Evolutionary conservation across 805 yeast genomes (phyloP), one percentile per base, ranked within the genome.

Genomic region (Cyberlindnera galapagoensis): DNA sequence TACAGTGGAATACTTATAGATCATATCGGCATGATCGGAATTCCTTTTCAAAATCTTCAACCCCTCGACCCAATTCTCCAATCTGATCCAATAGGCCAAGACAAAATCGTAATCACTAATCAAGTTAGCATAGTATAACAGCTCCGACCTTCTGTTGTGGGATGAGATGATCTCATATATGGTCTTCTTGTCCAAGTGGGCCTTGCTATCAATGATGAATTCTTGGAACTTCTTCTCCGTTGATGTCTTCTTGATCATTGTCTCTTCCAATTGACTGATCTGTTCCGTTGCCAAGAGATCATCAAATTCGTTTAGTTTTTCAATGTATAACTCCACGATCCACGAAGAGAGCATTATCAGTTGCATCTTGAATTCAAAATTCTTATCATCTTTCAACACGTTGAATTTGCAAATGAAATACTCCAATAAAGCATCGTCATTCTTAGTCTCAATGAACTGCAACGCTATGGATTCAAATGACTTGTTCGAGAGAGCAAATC

Each of bases 21-120:
- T 69, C 7, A 74, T 50, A 0, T 58, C 51, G 0, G 67, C 59
- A 25, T 71, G 68, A 24, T 69, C 68, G 24, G 67, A 65, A 33
- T 67, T 67, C 26, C 71, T 63, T 23, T 65, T 60, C n/a, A 74
- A 46, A 0, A 76, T 69, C 32, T 71, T 71, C 31, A 85, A 54
- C 0, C 94, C 81, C 35, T 78, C 78, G 10, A 61, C 53, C 95
- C 96, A 92, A 39, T 77, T 69, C 40, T 78, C 80, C 18, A 66
- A 52, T 31, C 76, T 71, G 9, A 88, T 67, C 71, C 87, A 75
- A 54, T 80, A 76, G 6, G 75, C 63, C 19, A 88, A 53, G 2
- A 86, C 80, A 54, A 70, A 82, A 27, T 73, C 74, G 49, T 68
- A 74, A 52, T 92, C 95, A 27, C 72, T 65, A 7, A 80, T 67